Evolutionary conservation across 345 rosid genomes (phyloP), one percentile per base, ranked within the genome.

Genomic region (Abelmoschus esculentus): DNA sequence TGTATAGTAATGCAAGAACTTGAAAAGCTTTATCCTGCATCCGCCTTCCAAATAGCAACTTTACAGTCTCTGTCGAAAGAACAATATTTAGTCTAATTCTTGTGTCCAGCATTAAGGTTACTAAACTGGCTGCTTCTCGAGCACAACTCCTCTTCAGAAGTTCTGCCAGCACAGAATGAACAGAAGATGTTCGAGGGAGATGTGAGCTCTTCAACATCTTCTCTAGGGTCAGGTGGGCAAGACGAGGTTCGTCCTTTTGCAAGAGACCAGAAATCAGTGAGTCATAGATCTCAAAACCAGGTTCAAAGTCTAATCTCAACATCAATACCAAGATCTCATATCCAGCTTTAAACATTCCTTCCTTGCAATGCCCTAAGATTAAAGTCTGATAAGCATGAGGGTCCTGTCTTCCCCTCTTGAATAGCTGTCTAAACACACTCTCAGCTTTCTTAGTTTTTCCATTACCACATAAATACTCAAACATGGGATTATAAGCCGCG

Each of bases 401-500:
- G 82, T 92, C 95, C 76, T 86, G 98, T 13, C 61, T 81, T 74
- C 98, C 98, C 74, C 87, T 82, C 76, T 81, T 90, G 89, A 90
- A 83, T 22, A 92, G 85, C 83, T 92, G 95, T 84, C 96, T 83
- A 71, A 88, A 88, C 40, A 81, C 83, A 61, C 64, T 78, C 70
- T 90, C 96, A 11, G 96, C 96, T 77, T 82, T 88, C 68, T 56
- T 64, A 26, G 92, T 83, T 77, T 86, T 84, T 70, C 96, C 95
- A 58, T 69, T 88, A 77, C 74, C 75, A 67, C 98, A 92, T 70
- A 92, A 76, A 74, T 83, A 82, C 70, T 86, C 85, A 61, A 88
- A 88, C 56, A 92, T 82, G 19, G 92, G 82, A 71, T 83, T 90
- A 77, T 90, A 92, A 42, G 96, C 92, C 3, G 93, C 96, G 77